Base-by-base conservation (phyloP, 805 yeast genomes). In the Komagataella mondaviorum region DNA sequence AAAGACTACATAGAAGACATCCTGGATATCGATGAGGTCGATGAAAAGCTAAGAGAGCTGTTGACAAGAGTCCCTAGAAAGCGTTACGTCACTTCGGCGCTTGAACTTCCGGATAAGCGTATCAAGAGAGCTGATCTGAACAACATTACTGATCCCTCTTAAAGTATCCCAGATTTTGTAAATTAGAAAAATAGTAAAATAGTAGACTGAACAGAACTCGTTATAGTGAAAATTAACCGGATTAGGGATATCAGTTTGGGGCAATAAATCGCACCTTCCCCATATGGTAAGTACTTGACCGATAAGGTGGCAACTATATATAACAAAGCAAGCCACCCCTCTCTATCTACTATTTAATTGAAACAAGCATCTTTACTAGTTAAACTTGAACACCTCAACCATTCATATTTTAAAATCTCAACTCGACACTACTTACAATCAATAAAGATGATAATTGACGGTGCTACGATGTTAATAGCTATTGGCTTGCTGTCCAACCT, bases 21-120 rank as follows among this genome's bases (percentile, higher is more conserved):
- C 10, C 46, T 22, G 17, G 20, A 48, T 18, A 24, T 24, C 23
- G 59, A 59, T 22, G 54, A 45, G 6, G 44, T 49, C 12, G 51
- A 51, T 23, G 48, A 48, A 14, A 43, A 43, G 8, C 10, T 22
- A 22, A 50, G 23, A 10, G 48, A 24, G 52, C 18, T n/a, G 54
- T 55, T 6, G 45, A 48, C 17, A 53, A 58, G 23, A 60, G 57
- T 48, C 50, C 54, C 16, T 60, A 58, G 39, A 60, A 59, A 49
- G 57, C 55, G 23, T 47, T 53, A 60, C 47, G n/a, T 43, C 22
- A 44, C 30, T 44, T 45, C 44, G 6, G 14, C 44, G 23, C 49
- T 20, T 4, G 23, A 45, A 45, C 10, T 14, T 20, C 20, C 47
- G 6, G 47, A 45, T 20, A 45, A 45, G 43, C 18, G 44, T 22